Conservation (phyloP, 2,329 filamentous ascomycete species). For the Tolypocladium paradoxum region DNA sequence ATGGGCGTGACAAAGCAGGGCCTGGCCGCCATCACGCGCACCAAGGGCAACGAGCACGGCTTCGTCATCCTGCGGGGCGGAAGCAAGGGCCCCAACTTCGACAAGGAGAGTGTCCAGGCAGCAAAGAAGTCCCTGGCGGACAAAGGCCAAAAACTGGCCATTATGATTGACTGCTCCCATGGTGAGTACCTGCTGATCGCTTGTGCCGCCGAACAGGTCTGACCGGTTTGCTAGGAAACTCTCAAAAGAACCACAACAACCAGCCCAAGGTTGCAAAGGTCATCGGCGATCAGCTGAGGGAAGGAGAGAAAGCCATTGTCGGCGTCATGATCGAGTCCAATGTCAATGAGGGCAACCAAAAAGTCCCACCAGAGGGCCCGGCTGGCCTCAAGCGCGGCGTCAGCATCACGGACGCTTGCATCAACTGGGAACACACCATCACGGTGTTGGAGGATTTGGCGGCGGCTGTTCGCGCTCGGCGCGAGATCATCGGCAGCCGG, state of each 20-base stretch:
- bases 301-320: constrained; percentile 79
- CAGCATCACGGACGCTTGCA: constrained; percentile 93
- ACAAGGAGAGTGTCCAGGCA: constrained; percentile 68
- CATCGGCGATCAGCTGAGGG: constrained; percentile 74
- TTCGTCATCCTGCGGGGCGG: constrained; percentile 94
- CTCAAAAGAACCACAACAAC: constrained; percentile 93
- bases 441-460: constrained; percentile 76
- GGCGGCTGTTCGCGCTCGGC: constrained; percentile 66
- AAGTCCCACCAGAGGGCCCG: constrained; percentile 76
- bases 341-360: constrained; percentile 83
- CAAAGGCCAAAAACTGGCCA: constrained; percentile 76
- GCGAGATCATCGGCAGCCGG: constrained; percentile 38
- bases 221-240: constrained; percentile 57
- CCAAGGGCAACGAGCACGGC: constrained; percentile 88
- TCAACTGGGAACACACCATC: constrained; percentile 81
- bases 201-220: background rate
- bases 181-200: constrained; percentile 41
- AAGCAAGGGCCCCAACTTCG: constrained; percentile 86
- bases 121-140: constrained; percentile 69
- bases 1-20: constrained; percentile 98
- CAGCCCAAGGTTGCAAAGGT: constrained; percentile 84
- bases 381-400: constrained; percentile 74
- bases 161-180: constrained; percentile 99
- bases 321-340: constrained; percentile 99
- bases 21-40: constrained; percentile 87